These are phyloP conservation scores for Boletales sp. DNA, from an alignment of 768 basidiomycete genomes.

Conservation along the genomic window DNA sequence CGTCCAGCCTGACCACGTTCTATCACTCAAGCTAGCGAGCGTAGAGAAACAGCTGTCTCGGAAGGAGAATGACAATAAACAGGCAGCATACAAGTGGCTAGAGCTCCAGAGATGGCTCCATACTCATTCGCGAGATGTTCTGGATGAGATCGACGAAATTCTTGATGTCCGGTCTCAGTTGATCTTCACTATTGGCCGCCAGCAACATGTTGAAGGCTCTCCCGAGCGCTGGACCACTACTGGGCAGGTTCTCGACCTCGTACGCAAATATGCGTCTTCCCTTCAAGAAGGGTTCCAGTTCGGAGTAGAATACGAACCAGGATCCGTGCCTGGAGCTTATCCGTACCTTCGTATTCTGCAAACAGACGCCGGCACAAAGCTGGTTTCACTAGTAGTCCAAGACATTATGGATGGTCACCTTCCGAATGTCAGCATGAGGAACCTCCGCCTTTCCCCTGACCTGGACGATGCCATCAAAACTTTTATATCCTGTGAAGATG, in stretches of 20 bases:
- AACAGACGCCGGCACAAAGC: background rate
- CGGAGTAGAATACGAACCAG: background rate
- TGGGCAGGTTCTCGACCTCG: constrained; percentile 32
- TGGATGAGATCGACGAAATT: no score
- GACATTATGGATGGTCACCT: background rate
- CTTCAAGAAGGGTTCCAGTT: background rate
- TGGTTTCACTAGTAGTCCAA: background rate
- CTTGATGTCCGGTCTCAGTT: constrained; percentile 28
- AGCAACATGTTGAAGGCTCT: constrained; percentile 33
- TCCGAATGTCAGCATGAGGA: background rate
- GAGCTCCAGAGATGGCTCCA: background rate
- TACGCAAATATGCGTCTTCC: background rate
- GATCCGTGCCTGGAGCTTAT: background rate
- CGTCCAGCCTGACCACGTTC: no score
- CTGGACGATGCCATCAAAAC: background rate
- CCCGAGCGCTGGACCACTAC: constrained; percentile 41
- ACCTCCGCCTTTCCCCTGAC: background rate
- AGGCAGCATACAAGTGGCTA: constrained; percentile 16
- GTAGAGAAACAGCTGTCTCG: constrained; percentile 2
- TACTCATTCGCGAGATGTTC: no score
- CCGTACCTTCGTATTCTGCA: background rate
- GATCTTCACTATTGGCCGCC: constrained; percentile 41
- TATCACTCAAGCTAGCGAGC: constrained; percentile 41
- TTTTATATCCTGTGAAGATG: background rate
- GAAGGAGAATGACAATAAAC: constrained; percentile 9